phyloP scores from a whole-genome alignment of 1,284 basidiomycete species.

The Gomphus bonarii region DNA sequence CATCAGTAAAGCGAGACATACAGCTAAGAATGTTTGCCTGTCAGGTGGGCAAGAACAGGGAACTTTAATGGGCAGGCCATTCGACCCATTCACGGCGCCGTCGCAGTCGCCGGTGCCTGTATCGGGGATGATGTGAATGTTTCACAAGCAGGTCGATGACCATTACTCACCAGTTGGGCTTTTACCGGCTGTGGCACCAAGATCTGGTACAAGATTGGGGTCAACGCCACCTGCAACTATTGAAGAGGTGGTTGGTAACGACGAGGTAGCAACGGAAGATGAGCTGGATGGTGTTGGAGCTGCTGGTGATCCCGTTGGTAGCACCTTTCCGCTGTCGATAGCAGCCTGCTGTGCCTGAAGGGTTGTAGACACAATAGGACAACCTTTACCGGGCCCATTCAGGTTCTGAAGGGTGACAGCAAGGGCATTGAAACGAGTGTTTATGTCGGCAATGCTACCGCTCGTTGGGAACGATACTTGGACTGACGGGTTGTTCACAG shows the following conservation, averaged over 20 bases:
- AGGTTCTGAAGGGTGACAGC: conserved; percentile 44
- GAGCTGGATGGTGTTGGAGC: not conserved
- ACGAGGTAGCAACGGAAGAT: not conserved
- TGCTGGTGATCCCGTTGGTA: not conserved
- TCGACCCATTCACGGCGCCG: conserved; percentile 39
- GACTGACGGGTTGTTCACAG: conserved; percentile 48
- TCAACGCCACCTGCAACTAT: conserved; percentile 27
- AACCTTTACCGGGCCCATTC: conserved; percentile 39
- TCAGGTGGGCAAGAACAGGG: conserved; percentile 55
- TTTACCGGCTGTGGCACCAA: conserved; percentile 13
- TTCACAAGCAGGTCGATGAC: not conserved
- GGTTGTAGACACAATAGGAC: conserved; percentile 42
- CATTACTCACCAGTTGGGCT: conserved; percentile 14
- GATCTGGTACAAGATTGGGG: conserved; percentile 17
- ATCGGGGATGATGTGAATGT: not conserved
- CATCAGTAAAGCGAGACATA: not conserved
- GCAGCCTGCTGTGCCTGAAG: conserved; percentile 30
- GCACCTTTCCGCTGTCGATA: not conserved
- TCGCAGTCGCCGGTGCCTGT: conserved; percentile 41
- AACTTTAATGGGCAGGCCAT: conserved; percentile 42
- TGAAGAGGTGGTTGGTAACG: too few relatives aligned
- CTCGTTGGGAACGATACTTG: conserved; percentile 49
- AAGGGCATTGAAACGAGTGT: conserved; percentile 40
- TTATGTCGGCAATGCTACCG: conserved; percentile 38
- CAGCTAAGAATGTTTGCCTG: conserved; percentile 34